Conservation (phyloP, 768 basidiomycete species). For the Suillus discolor region DNA sequence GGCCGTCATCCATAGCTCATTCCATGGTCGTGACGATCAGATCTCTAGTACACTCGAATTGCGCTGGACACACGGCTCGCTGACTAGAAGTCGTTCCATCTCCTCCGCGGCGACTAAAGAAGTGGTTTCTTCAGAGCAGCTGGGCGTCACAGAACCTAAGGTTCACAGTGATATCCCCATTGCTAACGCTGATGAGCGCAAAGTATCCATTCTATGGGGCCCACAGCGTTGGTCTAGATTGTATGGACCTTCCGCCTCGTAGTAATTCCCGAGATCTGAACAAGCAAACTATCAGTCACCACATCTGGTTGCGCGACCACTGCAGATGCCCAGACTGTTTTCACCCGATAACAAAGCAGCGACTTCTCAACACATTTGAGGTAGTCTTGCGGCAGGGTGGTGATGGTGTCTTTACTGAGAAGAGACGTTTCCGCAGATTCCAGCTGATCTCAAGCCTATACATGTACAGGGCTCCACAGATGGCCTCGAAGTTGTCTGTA, state of each 20-base stretch:
- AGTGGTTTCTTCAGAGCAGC: slow-evolving; percentile 29
- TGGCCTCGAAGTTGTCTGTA: slow-evolving; percentile 79
- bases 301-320: slow-evolving; percentile 91
- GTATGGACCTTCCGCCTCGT: slow-evolving; percentile 45
- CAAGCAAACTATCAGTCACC: slow-evolving; percentile 56
- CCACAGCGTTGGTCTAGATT: slow-evolving; percentile 73
- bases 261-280: neutral
- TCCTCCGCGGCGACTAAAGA: slow-evolving; percentile 6
- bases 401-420: slow-evolving; percentile 2
- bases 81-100: neutral
- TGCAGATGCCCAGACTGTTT: slow-evolving; percentile 88
- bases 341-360: slow-evolving; percentile 86
- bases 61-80: neutral
- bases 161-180: slow-evolving; percentile 45
- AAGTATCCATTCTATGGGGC: slow-evolving; percentile 76
- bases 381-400: slow-evolving; percentile 39
- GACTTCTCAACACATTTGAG: slow-evolving; percentile 84
- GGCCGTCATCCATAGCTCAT: neutral
- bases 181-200: slow-evolving; percentile 55
- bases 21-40: neutral
- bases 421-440: slow-evolving; percentile 57
- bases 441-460: slow-evolving; percentile 67
- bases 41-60: neutral
- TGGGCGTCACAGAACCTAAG: slow-evolving; percentile 23
- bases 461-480: slow-evolving; percentile 54